Evolutionary conservation across 2,329 filamentous ascomycete species (phyloP), one percentile per base, ranked within the genome.

Genomic region (Rhexocercosporidium sp.): DNA sequence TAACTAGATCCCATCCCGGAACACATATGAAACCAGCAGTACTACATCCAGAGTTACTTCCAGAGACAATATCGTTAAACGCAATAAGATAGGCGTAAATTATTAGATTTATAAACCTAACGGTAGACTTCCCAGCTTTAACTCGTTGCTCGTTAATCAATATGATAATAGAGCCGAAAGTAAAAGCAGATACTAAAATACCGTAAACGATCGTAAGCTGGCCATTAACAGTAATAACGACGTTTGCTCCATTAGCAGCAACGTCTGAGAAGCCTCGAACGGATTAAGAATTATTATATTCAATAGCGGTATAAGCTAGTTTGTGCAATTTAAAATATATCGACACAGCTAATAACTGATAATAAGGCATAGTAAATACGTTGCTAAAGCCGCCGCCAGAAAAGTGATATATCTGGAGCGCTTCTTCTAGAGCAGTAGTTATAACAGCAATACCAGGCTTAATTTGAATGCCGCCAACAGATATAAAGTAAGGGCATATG

Each of bases 321-420:
- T 65, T 56, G 54, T 72, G 64, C 6, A 70, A 22, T 1, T 67
- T 62, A 44, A 73, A 74, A 49, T 75, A 76, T 4, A 67, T 62
- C 3, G 70, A 62, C 1, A 77, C 39, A 9, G 72, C 68, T 1
- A 71, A 66, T 12, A 76, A 72, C 69, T 86, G 85, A 74, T 86
- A 86, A 16, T 73, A 70, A 0, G 85, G 84, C 39, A 47, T 29
- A 1, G 3, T 82, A 83, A 51, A 83, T 71, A 75, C 84, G 82
- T 71, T 82, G n/a, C 89, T 88, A 76, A 94, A 96, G 76, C 95
- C 92, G 66, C 89, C 81, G 14, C 89, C 88, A n/a, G 86, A 90
- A 82, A 94, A 94, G 18, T 90, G 90, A 1, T 92, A n/a, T 85
- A 3, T 84, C 79, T 0, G 90, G 34, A 7, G 12, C 8, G 34